Base-by-base conservation (phyloP, 805 yeast species). In the Debaryomyces hansenii region DNA sequence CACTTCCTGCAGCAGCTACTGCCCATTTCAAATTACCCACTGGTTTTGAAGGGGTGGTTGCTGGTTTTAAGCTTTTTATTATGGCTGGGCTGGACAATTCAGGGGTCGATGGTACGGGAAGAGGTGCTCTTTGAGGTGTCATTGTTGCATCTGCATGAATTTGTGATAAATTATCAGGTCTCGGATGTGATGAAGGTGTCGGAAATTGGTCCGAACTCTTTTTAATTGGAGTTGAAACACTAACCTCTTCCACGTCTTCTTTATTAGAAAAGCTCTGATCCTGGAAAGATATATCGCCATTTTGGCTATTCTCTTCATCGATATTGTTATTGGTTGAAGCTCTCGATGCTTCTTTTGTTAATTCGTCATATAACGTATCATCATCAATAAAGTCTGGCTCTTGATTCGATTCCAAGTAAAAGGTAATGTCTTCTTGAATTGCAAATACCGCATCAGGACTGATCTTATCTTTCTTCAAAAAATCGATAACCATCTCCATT, bases 1-100 rank as follows among this genome's bases (percentile, higher is more conserved):
- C 14, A 14, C 16, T 31, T 31, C 34, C 54, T 27, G 53, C 78
- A 4, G 82, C 83, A 4, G 82, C 82, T 1, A 81, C 67, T 0
- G 84, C 71, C 72, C 83, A 81, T 56, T 80, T 80, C 44, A 81
- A 62, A 40, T 77, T 80, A 11, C 81, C 80, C 7, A 76, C 70
- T 7, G 82, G 80, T 53, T 75, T 75, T 1, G 75, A 62, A 10
- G 84, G 85, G 5, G 78, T 68, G 3, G 79, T 66, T 1, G 85
- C 83, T 1, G 85, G 85, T 56, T 78, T 79, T 51, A 79, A 60
- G 5, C 68, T 70, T 42, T 70, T 70, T 31, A 72, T 63, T 27
- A 72, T 71, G 4, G 67, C 76, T 3, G 75, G 72, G 37, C 68
- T 67, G 0, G 69, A 49, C 5, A 63, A 45, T 14, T 70, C 75